Evolutionary conservation across 345 rosid species (phyloP).

Genomic region (Pugionium cornutum): DNA sequence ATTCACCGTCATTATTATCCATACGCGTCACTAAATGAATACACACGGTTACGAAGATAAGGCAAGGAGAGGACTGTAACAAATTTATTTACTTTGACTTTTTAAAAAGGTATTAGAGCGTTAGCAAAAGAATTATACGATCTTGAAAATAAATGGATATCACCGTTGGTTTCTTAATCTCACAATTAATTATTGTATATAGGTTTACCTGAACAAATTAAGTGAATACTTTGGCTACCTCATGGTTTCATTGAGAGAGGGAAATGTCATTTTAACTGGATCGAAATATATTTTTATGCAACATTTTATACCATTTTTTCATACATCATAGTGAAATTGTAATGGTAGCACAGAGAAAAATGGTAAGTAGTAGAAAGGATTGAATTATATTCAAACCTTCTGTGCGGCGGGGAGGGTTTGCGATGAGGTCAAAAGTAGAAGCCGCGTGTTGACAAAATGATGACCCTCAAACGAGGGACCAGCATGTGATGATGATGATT

Average conservation of each 20-base stretch:
- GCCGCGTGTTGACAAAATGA: conserved; percentile 33
- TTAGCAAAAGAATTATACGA: no score
- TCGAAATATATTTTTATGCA: not conserved
- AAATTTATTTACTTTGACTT: no score
- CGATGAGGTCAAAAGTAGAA: conserved; percentile 10
- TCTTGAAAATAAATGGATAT: no score
- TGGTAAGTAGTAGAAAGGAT: no score
- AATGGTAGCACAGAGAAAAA: not conserved
- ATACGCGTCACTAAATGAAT: no score
- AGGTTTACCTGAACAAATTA: no score
- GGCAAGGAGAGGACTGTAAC: no score
- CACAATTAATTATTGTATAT: not conserved
- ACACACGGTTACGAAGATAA: no score
- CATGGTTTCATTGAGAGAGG: not conserved
- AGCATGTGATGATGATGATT: not conserved
- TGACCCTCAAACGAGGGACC: conserved; percentile 16
- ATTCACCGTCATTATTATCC: no score
- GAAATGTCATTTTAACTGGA: not conserved
- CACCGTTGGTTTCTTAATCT: conserved; percentile 5
- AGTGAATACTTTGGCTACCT: not conserved
- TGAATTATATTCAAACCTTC: conserved; percentile 2
- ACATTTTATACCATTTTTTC: not conserved
- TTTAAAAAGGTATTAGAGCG: no score
- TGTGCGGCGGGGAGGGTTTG: conserved; percentile 28
- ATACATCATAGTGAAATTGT: not conserved